A percentile compares a stretch with the other conserved stretches of the same genome.
Conservation (phyloP, 495 filamentous ascomycete genomes). For the Usnea hakonensis region DNA sequence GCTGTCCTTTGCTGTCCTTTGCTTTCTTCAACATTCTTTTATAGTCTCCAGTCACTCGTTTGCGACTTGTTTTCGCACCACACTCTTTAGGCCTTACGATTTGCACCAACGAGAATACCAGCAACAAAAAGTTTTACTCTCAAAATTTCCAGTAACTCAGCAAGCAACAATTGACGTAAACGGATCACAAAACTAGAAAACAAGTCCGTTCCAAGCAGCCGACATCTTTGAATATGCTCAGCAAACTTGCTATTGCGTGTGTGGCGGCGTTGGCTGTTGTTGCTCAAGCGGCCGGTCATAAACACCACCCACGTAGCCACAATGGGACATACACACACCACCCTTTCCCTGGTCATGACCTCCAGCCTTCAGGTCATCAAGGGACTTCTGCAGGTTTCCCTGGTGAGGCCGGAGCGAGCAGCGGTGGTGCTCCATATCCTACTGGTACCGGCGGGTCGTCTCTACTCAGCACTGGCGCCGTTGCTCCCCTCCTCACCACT, state of each 20-base stretch:
- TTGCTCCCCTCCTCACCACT: slow-evolving; percentile 1
- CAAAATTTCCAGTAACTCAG: background rate
- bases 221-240: slow-evolving; percentile 25
- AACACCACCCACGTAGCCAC: slow-evolving; percentile 25
- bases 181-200: background rate
- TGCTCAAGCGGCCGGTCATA: slow-evolving; percentile 32
- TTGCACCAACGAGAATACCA: slow-evolving; percentile 8
- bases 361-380: background rate
- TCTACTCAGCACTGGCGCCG: slow-evolving; percentile 7
- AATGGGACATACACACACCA: slow-evolving; percentile 4
- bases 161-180: background rate
- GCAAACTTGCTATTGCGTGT: slow-evolving; percentile 42
- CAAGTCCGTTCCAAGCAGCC: slow-evolving; percentile 7
- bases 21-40: slow-evolving; percentile 26
- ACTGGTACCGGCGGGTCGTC: background rate
- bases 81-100: slow-evolving; percentile 23
- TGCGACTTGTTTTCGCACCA: slow-evolving; percentile 46
- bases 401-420: background rate
- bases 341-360: background rate
- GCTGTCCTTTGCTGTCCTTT: slow-evolving; percentile 21
- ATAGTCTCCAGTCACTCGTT: slow-evolving; percentile 36
- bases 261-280: slow-evolving; percentile 42
- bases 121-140: slow-evolving; percentile 4
- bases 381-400: background rate
- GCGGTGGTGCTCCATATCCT: slow-evolving; percentile 6